A percentile compares a stretch with the other conserved stretches of the same genome.
Conservation (phyloP, 768 basidiomycete genomes). For the Hygrophoropsis aurantiaca region DNA sequence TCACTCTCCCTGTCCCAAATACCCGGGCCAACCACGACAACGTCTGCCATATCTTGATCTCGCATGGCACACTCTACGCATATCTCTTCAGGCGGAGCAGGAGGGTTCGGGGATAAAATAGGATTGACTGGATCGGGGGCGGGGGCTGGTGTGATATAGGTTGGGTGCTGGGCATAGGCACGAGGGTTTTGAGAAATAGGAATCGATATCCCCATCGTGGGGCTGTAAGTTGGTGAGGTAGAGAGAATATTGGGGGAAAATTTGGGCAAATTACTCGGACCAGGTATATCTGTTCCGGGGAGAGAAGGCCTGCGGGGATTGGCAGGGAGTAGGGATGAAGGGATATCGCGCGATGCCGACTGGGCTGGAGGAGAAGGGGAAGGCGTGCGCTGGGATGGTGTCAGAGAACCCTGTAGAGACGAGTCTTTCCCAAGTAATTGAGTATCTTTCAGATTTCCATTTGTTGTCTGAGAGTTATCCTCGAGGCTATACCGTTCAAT, state of each 20-base stretch:
- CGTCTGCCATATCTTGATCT: conserved; percentile 97
- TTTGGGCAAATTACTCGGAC: conserved; percentile 30
- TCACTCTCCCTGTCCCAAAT: conserved; percentile 94
- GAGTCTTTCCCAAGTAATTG: conserved; percentile 24
- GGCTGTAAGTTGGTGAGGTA: conserved; percentile 53
- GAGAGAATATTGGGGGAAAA: conserved; percentile 55
- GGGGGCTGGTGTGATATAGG: conserved; percentile 62
- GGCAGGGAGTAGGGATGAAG: conserved; percentile 37
- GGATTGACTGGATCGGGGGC: conserved; percentile 59
- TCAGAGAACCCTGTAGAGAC: conserved; percentile 25
- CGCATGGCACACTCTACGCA: conserved; percentile 99
- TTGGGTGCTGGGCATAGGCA: conserved; percentile 74
- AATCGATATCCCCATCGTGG: conserved; percentile 42
- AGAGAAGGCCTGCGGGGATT: conserved; percentile 48
- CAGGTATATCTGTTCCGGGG: conserved; percentile 34
- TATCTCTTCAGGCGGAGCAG: conserved; percentile 68
- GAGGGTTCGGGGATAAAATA: conserved; percentile 56
- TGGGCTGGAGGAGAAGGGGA: conserved; percentile 11
- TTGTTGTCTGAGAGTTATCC: conserved; percentile 31
- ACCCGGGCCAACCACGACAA: conserved; percentile 81
- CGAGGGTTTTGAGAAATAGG: conserved; percentile 68
- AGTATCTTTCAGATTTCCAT: conserved; percentile 26
- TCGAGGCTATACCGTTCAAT: conserved; percentile 55
- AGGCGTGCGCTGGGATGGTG: conserved; percentile 20
- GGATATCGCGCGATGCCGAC: conserved; percentile 20